phyloP scores from a whole-genome alignment of 2,329 filamentous ascomycete genomes.

The Cercospora beticola region DNA sequence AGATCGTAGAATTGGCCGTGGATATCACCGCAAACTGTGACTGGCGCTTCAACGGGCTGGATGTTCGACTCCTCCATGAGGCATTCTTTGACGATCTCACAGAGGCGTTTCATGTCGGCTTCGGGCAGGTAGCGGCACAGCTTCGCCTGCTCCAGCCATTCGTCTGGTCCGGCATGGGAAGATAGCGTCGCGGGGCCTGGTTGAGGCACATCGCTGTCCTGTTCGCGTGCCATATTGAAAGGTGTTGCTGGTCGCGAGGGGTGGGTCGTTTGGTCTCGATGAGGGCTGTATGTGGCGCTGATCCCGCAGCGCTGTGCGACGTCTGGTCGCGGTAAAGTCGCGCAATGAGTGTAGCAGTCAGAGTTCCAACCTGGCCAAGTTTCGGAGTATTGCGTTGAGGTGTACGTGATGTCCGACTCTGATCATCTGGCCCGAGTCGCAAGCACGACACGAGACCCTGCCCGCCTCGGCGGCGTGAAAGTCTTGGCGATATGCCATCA shows the following conservation, averaged over 20 bases:
- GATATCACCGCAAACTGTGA: slow-evolving; percentile 96
- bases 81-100: slow-evolving; percentile 97
- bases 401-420: neutral
- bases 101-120: slow-evolving; percentile 95
- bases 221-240: slow-evolving; percentile 48
- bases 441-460: slow-evolving; percentile 2
- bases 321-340: neutral
- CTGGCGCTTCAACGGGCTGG: slow-evolving; percentile 92
- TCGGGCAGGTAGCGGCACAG: slow-evolving; percentile 97
- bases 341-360: neutral
- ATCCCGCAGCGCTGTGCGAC: neutral
- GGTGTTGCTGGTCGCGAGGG: neutral
- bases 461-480: neutral
- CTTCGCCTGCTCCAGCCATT: slow-evolving; percentile 96
- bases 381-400: neutral
- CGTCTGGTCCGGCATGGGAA: slow-evolving; percentile 81
- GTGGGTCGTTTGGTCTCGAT: neutral
- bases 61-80: slow-evolving; percentile 99
- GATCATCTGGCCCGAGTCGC: slow-evolving; percentile 4
- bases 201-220: slow-evolving; percentile 67
- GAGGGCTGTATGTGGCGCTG: neutral
- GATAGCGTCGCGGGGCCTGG: slow-evolving; percentile 85
- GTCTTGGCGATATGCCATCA: neutral
- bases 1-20: slow-evolving; percentile 99
- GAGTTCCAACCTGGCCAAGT: neutral